Base-by-base conservation (phyloP, 1,284 basidiomycete species). In the Porodaedalea pini region DNA sequence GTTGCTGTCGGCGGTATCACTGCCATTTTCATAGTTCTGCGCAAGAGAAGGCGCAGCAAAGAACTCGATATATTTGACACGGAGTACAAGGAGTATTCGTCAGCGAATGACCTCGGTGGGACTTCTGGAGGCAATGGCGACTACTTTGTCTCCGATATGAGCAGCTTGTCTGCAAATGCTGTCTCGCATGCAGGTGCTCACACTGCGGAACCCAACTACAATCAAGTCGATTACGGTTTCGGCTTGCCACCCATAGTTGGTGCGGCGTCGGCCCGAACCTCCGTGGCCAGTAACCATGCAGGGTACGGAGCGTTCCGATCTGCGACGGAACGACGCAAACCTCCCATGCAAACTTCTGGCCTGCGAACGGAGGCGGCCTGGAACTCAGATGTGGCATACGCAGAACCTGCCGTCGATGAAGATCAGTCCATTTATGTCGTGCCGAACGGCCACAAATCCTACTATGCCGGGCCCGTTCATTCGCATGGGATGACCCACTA, bases 21-120 rank as follows among this genome's bases (percentile, higher is more conserved):
- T 13, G 61, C 59, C 11, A 13, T 41, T 25, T n/a, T 55, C 31
- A 23, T 55, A 8, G 10, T 55, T 10, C 3, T 49, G 23, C 52
- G 54, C 21, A 59, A 51, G 54, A 55, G 37, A 40, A 45, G 53
- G 15, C 39, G 31, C 23, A 44, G 13, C 15, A 40, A 55, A 37
- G 58, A 56, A 17, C 54, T 44, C 15, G 54, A 59, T 29, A 50
- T 59, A 21, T 59, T 59, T 45, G 48, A 59, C 23, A 45, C 47
- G 13, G 58, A 59, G 47, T 59, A 55, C 29, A 53, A 54, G 45
- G 44, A 54, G 2, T 53, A 53, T 45, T 25, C 41, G 21, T 36
- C 51, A 8, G 41, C 32, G 7, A 48, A 50, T 39, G 25, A 51
- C 43, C 21, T 51, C 8, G 49, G 49, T 37, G 49, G 49, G 13